These are phyloP conservation scores for Calocybe gambosa DNA, from an alignment of 1,284 basidiomycete genomes.

Conservation along the genomic window DNA sequence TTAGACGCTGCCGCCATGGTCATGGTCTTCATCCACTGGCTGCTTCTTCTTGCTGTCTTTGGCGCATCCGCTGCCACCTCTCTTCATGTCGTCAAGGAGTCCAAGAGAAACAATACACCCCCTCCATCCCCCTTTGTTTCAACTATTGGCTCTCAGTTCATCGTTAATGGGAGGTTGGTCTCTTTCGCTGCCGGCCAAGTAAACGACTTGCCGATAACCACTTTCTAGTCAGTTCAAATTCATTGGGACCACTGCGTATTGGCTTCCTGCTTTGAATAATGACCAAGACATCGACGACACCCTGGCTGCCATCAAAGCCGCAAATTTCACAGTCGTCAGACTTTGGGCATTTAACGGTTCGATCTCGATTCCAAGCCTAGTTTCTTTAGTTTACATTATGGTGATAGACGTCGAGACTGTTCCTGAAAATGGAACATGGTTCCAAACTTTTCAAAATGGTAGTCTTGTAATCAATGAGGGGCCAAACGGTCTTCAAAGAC, in stretches of 20 bases:
- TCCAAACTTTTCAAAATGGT: conserved; percentile 43
- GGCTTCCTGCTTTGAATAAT: conserved; percentile 52
- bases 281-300: conserved; percentile 54
- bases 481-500: conserved; percentile 57
- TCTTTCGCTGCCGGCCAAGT: background rate
- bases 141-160: conserved; percentile 36
- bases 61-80: conserved; percentile 22
- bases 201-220: background rate
- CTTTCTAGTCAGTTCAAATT: conserved; percentile 43
- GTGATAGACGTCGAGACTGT: conserved; percentile 44
- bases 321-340: conserved; percentile 57
- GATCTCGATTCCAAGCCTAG: conserved; percentile 18
- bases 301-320: conserved; percentile 48
- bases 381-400: conserved; percentile 6
- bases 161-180: conserved; percentile 44
- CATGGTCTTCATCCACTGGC: conserved; percentile 26
- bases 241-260: conserved; percentile 64
- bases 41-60: conserved; percentile 23
- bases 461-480: conserved; percentile 51
- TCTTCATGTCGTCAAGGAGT: conserved; percentile 15
- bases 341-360: conserved; percentile 62
- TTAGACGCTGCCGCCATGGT: conserved; percentile 23
- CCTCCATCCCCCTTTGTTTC: conserved; percentile 33
- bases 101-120: conserved; percentile 16
- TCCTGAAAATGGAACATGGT: conserved; percentile 53